Evolutionary conservation across 2,329 filamentous ascomycete species (phyloP), one percentile per base, ranked within the genome.

Genomic region (Sarocladium oryzae): DNA sequence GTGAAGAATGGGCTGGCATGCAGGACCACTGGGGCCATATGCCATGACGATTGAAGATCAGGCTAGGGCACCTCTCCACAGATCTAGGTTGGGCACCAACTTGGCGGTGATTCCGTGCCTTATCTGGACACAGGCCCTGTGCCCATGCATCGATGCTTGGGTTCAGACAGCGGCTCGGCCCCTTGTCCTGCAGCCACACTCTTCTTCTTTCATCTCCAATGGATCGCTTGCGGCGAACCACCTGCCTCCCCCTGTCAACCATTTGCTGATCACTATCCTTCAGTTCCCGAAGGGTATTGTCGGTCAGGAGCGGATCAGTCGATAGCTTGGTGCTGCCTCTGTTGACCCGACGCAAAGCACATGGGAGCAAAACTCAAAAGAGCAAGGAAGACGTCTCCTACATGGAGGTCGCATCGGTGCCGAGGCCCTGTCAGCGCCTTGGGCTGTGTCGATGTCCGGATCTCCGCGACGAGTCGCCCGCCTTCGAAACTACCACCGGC

Each of bases 401-500:
- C 18, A 40, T 36, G 18, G 18, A 36, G 36, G 36, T 18, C 7
- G 4, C n/a, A 7, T 40, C 20, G 18, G 13, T 40, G 45, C 30
- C 23, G 49, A 20, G 48, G 15, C 23, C 10, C 7, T 46, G 35
- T 43, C 30, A 38, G 13, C 30, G n/a, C 36, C 51, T 48, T 32
- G 51, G 26, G 30, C 61, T 61, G 18, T 65, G 63, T 10, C 64
- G 69, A 55, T 71, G 71, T 9, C 43, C 28, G 16, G 43, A 32
- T 21, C 16, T 33, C 10, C 43, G 24, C n/a, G 43, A 48, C 10
- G 43, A 48, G n/a, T 48, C 43, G 7, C 26, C 24, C 3, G 26
- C 43, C 16, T 33, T 48, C 26, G 43, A 48, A 46, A 82, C 72
- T 30, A 79, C 61, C 15, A 82, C 65, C 8, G 79, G 79, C 54